phyloP scores from a whole-genome alignment of 495 filamentous ascomycete genomes.

The Podospora fimiseda region DNA sequence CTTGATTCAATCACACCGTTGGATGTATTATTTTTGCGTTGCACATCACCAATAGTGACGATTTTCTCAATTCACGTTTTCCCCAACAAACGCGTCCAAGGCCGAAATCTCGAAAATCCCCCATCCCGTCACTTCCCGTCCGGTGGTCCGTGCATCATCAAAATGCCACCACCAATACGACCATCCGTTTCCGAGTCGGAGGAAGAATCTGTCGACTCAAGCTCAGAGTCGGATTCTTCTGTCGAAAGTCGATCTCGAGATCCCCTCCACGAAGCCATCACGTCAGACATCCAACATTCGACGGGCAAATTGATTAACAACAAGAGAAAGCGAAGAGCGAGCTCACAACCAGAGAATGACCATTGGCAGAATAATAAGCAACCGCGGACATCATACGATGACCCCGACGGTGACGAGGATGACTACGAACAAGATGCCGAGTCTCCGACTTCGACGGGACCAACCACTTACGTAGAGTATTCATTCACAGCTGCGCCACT shows the following conservation, averaged over 20 bases:
- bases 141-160: background rate
- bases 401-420: background rate
- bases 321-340: background rate
- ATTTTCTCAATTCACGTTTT: no score
- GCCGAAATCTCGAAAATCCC: no score
- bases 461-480: background rate
- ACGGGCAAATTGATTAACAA: conserved; percentile 5
- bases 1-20: no score
- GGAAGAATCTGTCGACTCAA: background rate
- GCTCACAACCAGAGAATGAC: background rate
- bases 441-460: no score
- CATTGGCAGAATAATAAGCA: background rate
- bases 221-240: background rate
- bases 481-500: background rate
- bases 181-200: background rate
- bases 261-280: background rate
- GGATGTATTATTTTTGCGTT: no score
- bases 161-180: background rate
- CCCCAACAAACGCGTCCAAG: no score
- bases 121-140: no score
- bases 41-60: no score
- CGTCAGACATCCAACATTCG: background rate
- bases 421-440: no score
- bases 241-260: background rate
- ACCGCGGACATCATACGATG: background rate